Base-by-base conservation (phyloP, 2,329 filamentous ascomycete genomes). In the Colletotrichum gigasporum region DNA sequence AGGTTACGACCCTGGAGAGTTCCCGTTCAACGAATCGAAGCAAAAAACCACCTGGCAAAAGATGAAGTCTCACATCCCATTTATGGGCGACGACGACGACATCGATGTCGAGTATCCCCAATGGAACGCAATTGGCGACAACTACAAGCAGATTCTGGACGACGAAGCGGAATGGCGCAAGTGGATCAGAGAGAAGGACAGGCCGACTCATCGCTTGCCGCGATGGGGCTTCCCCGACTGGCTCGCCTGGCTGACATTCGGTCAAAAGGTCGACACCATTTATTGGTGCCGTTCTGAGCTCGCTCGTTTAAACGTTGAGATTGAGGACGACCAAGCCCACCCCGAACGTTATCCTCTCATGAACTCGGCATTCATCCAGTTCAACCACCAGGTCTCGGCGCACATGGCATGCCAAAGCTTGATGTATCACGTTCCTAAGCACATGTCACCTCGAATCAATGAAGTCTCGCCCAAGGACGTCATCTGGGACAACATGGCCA, bases 311-410 rank as follows among this genome's bases (percentile, higher is more conserved):
- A 99, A 98, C 69, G 73, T 94, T 54, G 94, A 98, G 74, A 97
- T 99, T 56, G 94, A 97, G 70, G 82, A 90, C 44, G 96, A 98
- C 69, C 96, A 99, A 74, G 85, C 90, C 55, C 85, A 96, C 50
- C 91, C 92, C 0, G 94, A 97, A 69, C 88, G 90, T 4, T 98
- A 93, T 67, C 94, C 95, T 0, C 80, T 94, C 47, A 96, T 97
- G 94, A 97, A 92, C 72, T 97, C 95, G 1, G 96, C 96, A 0
- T 99, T 99, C 71, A 94, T 99, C 66, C 96, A 99, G 74, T 99
- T 99, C 84, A 97, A 99, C 73, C 91, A 97, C 73, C 96, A 99
- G 75, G 92, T 97, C 2, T 94, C 95, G 5, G 96, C 96, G 0
- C 96, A 99, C 72, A 98, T 99, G 96, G 96, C 95, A 62, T 97